Conservation (phyloP, 768 basidiomycete species). For the Fomitopsis pulvina region DNA sequence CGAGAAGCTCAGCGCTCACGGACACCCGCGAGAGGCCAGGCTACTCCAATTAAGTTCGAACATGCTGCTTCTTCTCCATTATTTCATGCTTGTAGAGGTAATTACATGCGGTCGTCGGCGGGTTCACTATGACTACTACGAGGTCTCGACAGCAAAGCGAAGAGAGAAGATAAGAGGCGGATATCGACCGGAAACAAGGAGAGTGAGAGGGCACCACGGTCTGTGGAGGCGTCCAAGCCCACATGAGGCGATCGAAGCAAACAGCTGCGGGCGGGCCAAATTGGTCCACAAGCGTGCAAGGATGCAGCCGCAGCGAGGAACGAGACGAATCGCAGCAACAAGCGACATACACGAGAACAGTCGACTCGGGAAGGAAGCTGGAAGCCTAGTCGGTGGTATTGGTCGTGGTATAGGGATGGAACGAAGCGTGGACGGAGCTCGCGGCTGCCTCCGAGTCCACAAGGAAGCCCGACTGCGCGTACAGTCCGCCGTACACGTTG, state of each 20-base stretch:
- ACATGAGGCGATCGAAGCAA: neutral
- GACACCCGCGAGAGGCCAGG: no score
- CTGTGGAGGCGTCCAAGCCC: neutral
- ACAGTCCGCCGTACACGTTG: slow-evolving; percentile 69
- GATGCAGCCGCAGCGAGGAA: neutral
- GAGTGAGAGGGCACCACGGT: neutral
- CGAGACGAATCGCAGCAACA: neutral
- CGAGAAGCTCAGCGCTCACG: neutral
- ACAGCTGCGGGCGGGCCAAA: neutral
- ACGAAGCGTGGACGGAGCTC: neutral
- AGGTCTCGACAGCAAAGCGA: neutral
- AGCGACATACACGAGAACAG: neutral
- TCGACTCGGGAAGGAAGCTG: neutral
- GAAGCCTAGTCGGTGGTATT: neutral
- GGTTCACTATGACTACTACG: neutral
- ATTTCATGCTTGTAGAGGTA: slow-evolving; percentile 1
- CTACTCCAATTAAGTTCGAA: no score
- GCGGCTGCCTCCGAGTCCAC: neutral
- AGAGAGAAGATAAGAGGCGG: neutral
- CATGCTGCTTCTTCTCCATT: slow-evolving; percentile 6
- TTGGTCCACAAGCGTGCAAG: neutral
- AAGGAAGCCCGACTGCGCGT: slow-evolving; percentile 61
- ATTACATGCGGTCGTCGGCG: slow-evolving; percentile 5
- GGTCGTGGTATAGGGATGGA: neutral
- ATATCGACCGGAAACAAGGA: neutral